Conservation (phyloP, 352 stramenopile species). For the Blastocystis sp. region DNA sequence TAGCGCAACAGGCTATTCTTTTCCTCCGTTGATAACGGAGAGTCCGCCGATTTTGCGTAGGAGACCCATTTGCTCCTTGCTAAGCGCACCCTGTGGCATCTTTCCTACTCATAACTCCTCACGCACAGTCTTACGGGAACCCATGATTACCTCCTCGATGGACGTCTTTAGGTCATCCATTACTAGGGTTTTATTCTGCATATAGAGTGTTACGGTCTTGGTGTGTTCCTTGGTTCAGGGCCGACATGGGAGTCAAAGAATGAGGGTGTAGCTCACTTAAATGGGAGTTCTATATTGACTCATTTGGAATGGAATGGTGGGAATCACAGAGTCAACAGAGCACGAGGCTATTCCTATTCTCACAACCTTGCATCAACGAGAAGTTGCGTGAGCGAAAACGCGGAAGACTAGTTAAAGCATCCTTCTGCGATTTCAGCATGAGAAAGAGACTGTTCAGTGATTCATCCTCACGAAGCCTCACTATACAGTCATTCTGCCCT, state of each 20-base stretch:
- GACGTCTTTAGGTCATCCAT: background rate
- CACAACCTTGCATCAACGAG: too few species aligned
- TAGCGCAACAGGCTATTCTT: slow-evolving; percentile 57
- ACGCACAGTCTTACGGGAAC: slow-evolving; percentile 1
- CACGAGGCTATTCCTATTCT: too few species aligned
- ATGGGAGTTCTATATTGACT: too few species aligned
- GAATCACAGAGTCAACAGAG: too few species aligned
- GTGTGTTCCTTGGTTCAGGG: background rate
- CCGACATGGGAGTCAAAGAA: background rate
- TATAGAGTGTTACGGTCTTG: background rate
- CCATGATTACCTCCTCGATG: slow-evolving; percentile 39
- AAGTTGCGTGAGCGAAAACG: too few species aligned
- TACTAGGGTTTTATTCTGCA: background rate
- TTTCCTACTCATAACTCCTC: background rate
- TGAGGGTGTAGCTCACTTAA: background rate
- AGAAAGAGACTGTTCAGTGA: too few species aligned
- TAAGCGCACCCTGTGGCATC: slow-evolving; percentile 40
- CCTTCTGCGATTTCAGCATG: too few species aligned
- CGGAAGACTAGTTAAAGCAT: too few species aligned
- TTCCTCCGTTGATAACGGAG: slow-evolving; percentile 32
- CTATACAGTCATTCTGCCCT: background rate
- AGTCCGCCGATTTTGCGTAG: background rate
- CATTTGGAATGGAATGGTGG: too few species aligned
- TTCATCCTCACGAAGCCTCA: too few species aligned
- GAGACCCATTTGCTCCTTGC: slow-evolving; percentile 38